phyloP scores from a whole-genome alignment of 768 basidiomycete genomes.

The Collybia sordida region DNA sequence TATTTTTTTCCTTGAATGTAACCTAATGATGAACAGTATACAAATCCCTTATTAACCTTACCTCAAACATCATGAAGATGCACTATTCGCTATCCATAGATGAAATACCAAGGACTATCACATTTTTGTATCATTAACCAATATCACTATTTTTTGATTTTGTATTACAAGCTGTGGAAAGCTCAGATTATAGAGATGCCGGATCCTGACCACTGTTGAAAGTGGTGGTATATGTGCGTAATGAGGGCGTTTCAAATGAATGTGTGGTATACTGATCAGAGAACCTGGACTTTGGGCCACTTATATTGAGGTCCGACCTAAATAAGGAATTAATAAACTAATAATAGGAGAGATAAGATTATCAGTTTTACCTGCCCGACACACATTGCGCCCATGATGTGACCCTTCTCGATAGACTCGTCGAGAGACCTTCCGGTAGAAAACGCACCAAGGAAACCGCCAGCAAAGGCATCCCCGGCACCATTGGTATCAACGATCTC shows the following conservation, averaged over 20 bases:
- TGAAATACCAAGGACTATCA: too few relatives aligned
- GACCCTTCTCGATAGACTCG: slow-evolving; percentile 81
- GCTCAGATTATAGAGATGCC: slow-evolving; percentile 7
- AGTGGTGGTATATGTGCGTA: slow-evolving; percentile 20
- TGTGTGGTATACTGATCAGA: slow-evolving; percentile 19
- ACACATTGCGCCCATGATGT: slow-evolving; percentile 83
- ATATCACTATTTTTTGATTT: not conserved
- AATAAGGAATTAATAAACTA: not conserved
- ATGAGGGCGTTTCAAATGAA: slow-evolving; percentile 1
- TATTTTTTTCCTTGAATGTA: not conserved
- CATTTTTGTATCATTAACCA: too few relatives aligned
- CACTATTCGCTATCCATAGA: too few relatives aligned
- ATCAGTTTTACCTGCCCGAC: slow-evolving; percentile 63
- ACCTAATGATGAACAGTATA: too few relatives aligned
- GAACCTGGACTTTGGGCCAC: slow-evolving; percentile 48
- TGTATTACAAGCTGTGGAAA: slow-evolving; percentile 21
- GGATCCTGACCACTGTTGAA: slow-evolving; percentile 22
- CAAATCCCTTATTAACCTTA: too few relatives aligned
- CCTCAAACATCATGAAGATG: too few relatives aligned
- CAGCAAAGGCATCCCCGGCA: slow-evolving; percentile 96
- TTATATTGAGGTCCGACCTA: slow-evolving; percentile 53
- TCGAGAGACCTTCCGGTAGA: slow-evolving; percentile 77
- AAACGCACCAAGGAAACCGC: slow-evolving; percentile 89
- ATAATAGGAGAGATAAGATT: not conserved
- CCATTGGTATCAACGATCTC: slow-evolving; percentile 96